These are phyloP conservation scores for Suillus luteus DNA, from an alignment of 768 basidiomycete species.

Conservation along the genomic window DNA sequence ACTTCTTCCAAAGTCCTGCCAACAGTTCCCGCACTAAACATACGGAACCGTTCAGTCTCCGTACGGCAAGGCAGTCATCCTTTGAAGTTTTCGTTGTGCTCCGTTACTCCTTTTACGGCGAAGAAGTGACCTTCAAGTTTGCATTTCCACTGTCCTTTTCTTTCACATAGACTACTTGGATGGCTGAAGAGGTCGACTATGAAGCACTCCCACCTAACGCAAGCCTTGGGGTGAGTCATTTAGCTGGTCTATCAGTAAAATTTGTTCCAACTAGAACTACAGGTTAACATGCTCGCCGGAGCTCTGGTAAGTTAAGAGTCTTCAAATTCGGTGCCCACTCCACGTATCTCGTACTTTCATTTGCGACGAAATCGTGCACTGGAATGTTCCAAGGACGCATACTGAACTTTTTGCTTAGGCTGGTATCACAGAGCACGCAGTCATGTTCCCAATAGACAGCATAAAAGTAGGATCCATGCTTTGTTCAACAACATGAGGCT, in stretches of 20 bases:
- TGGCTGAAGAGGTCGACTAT: constrained; percentile 57
- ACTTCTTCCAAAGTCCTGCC: neutral
- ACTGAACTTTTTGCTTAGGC: constrained; percentile 59
- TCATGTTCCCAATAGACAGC: constrained; percentile 98
- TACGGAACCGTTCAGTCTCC: neutral
- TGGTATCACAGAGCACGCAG: constrained; percentile 97
- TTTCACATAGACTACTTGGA: constrained; percentile 22
- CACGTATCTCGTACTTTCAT: neutral
- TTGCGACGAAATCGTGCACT: neutral
- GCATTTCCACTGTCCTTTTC: constrained; percentile 1
- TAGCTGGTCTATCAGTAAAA: constrained; percentile 15
- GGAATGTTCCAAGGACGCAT: constrained; percentile 2
- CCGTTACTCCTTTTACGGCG: constrained; percentile 7
- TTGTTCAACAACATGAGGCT: constrained; percentile 12
- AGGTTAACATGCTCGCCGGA: constrained; percentile 98
- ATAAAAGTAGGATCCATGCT: constrained; percentile 74
- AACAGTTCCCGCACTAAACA: neutral
- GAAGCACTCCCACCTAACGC: constrained; percentile 75
- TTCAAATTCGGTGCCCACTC: neutral
- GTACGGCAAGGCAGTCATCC: constrained; percentile 2
- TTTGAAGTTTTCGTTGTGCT: neutral
- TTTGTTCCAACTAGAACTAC: constrained; percentile 19
- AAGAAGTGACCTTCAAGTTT: constrained; percentile 14
- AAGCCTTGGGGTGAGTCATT: constrained; percentile 61
- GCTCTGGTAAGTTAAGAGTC: constrained; percentile 69